Evolutionary conservation across 345 rosid genomes (phyloP), one percentile per base, ranked within the genome.

Genomic region (Salix koriyanagi): DNA sequence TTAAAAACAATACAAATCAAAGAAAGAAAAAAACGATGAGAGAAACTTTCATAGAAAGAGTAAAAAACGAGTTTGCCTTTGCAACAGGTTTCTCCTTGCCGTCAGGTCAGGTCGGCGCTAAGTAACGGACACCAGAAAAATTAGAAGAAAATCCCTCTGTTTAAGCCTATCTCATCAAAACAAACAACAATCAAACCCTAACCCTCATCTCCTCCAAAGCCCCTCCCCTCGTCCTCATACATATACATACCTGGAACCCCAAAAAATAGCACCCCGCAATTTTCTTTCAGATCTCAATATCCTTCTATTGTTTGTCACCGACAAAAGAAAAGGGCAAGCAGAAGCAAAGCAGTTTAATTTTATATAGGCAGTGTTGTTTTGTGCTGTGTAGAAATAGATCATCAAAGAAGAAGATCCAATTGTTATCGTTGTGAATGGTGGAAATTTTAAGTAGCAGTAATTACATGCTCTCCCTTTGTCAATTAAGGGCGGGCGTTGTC

Each of bases 391-490:
- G 67, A 76, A 67, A 76, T 68, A 67, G 73, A 68, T 67, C 66
- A 19, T 12, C 37, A 11, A 36, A 77, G 44, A 67, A 79, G 15
- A 44, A 68, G 70, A 60, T 30, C 67, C n/a, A 30, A 7, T 48
- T n/a, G 54, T 73, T 54, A 66, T 77, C 65, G 62, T 91, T 87
- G 95, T 96, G 98, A 94, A 94, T 96, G 99, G 97, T 96, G 92
- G 97, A 94, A 90, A 89, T 83, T 86, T 84, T 77, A 83, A 79
- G 79, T 78, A 74, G 76, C 79, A 44, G 74, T 56, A 73, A 81
- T 83, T 90, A 81, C 89, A 85, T 85, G 98, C 98, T 91, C 97
- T 87, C 93, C 95, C 95, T 89, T 86, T 82, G 84, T 42, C 79
- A 85, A 80, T 75, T 82, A 83, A 90, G 97, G 98, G 97, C 89